Percentiles rank a stretch among this genome's conserved stretches.
These are phyloP conservation scores for Sesbania bispinosa DNA, from an alignment of 306 rosid genomes.

Conservation along the genomic window DNA sequence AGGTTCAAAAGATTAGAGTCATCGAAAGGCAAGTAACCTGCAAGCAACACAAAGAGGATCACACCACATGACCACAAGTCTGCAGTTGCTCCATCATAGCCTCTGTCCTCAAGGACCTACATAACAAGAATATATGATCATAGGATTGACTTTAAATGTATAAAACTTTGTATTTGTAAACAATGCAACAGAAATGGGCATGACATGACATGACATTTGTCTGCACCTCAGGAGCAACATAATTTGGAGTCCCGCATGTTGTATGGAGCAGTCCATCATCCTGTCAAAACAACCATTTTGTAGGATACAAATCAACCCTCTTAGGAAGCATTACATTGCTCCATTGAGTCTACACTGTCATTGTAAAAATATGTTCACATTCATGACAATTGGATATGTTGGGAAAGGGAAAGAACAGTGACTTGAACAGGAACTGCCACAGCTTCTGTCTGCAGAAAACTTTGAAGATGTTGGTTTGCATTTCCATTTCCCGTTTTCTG, in stretches of 20 bases:
- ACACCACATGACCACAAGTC: slow-evolving; percentile 99
- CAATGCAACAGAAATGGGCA: neutral
- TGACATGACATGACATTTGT: slow-evolving; percentile 1
- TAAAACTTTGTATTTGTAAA: neutral
- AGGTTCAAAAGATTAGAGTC: slow-evolving; percentile 84
- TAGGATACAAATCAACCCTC: slow-evolving; percentile 17
- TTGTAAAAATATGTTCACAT: no score
- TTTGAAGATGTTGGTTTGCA: neutral
- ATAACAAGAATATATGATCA: slow-evolving; percentile 18
- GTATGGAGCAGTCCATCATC: slow-evolving; percentile 98
- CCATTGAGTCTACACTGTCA: neutral
- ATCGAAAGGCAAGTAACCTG: slow-evolving; percentile 98
- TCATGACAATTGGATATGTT: neutral
- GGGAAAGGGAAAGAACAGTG: neutral
- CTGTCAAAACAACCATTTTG: slow-evolving; percentile 41
- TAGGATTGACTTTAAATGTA: neutral
- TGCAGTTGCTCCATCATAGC: slow-evolving; percentile 95
- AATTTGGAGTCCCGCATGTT: slow-evolving; percentile 98
- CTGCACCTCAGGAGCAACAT: slow-evolving; percentile 97
- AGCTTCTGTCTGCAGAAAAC: neutral
- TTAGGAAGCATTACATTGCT: neutral
- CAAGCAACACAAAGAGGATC: slow-evolving; percentile 94
- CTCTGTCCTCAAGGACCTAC: slow-evolving; percentile 89
- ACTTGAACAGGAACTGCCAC: neutral
- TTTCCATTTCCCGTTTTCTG: neutral